A percentile compares a stretch with the other conserved stretches of the same genome.
Conservation (phyloP, 352 stramenopile species). For the Blastocystis sp. region DNA sequence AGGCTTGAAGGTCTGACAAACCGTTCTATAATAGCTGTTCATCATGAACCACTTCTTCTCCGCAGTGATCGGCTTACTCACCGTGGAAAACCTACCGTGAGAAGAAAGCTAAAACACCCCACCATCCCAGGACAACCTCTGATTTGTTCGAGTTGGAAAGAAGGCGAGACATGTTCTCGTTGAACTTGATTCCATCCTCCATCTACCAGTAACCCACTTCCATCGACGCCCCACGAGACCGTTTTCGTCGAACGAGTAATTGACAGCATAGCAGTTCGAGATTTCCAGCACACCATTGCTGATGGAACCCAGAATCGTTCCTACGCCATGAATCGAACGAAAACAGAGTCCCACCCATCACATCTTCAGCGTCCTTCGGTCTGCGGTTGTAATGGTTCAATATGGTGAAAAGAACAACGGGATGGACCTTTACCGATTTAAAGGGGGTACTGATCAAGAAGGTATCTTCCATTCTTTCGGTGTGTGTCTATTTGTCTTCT, state of each 20-base stretch:
- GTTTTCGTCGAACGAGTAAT: conserved; percentile 23
- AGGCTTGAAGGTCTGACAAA: conserved; percentile 11
- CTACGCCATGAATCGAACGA: background rate
- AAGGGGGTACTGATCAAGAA: conserved; percentile 49
- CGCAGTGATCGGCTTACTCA: background rate
- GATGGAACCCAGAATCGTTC: conserved; percentile 45
- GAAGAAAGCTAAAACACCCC: background rate
- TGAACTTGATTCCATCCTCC: background rate
- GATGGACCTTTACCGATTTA: conserved; percentile 40
- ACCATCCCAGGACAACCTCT: conserved; percentile 25
- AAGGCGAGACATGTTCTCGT: background rate
- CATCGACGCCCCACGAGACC: background rate
- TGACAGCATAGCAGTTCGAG: conserved; percentile 31
- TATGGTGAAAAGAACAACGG: conserved; percentile 46
- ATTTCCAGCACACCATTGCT: conserved; percentile 51
- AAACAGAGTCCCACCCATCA: background rate
- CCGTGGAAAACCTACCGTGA: conserved; percentile 1
- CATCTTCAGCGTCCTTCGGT: background rate
- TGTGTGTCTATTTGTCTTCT: too few species aligned
- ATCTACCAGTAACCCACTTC: background rate
- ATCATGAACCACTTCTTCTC: conserved; percentile 19
- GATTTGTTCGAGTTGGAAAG: conserved; percentile 25
- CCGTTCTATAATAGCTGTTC: conserved; percentile 17
- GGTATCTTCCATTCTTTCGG: conserved; percentile 34
- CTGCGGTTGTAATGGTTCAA: conserved; percentile 37